Evolutionary conservation across 306 rosid species (phyloP), one percentile per base, ranked within the genome.

Genomic region (Prunus armeniaca): DNA sequence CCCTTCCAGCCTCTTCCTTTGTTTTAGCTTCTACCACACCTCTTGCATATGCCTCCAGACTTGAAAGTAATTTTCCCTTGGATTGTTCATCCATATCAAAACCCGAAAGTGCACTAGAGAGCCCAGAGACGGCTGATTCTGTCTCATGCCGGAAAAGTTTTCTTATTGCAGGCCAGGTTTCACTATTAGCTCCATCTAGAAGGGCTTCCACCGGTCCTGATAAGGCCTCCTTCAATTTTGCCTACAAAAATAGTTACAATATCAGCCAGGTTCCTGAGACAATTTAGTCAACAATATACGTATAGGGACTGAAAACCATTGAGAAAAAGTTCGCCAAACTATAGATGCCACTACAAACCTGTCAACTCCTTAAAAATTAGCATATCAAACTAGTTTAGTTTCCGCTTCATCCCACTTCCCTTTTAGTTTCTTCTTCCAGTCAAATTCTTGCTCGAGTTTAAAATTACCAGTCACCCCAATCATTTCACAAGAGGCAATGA

Each of bases 1-100:
- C 94, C 84, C 98, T 91, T 83, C 90, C 99, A 61, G 98, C 97
- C 87, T 93, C 99, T 82, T 96, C 99, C 86, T 78, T 92, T 55
- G 99, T 87, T 89, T 91, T 93, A 66, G 88, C 88, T 84, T 92
- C 98, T 54, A 93, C 93, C 56, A 93, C 76, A 56, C 90, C 91
- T 78, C 86, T 92, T 34, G 98, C 97, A 84, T 83, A 83, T 58
- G 81, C 83, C 86, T 84, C 76, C 61, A 93, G 79, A 84, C 68
- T 81, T n/a, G 62, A 24, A 67, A 88, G 77, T 84, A 91, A 81
- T 68, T 86, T 86, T 45, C 77, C 77, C 74, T 82, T 87, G 15
- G 84, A 77, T 81, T 87, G 83, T 72, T 92, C 89, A 78, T 88
- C 88, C 91, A 96, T 83, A 74, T 93, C 93, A 83, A 87, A 96